Conservation (phyloP, 768 basidiomycete genomes). For the Steccherinum ochraceum region DNA sequence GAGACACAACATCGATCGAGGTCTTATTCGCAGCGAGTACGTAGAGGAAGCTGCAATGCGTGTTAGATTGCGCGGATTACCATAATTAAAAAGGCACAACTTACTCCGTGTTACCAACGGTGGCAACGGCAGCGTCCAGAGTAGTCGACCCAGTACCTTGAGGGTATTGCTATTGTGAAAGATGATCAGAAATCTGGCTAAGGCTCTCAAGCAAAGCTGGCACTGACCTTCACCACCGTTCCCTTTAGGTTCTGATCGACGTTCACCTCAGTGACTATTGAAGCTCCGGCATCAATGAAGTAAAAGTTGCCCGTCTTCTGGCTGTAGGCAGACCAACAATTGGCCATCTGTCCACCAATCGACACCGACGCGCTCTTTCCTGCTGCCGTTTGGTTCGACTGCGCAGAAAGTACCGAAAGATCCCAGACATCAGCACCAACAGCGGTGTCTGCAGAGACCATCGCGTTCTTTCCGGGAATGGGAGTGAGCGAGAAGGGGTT, state of each 20-base stretch:
- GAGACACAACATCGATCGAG: slow-evolving; percentile 32
- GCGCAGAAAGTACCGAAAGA: slow-evolving; percentile 19
- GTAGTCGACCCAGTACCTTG: slow-evolving; percentile 14
- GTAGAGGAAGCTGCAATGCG: slow-evolving; percentile 32
- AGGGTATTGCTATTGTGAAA: slow-evolving; percentile 24
- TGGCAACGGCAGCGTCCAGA: slow-evolving; percentile 25
- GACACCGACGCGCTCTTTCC: slow-evolving; percentile 15
- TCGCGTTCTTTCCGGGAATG: slow-evolving; percentile 24
- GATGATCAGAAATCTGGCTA: too few species aligned
- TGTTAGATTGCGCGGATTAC: background rate
- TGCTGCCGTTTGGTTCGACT: slow-evolving; percentile 17
- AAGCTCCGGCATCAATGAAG: slow-evolving; percentile 22
- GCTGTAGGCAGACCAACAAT: slow-evolving; percentile 25
- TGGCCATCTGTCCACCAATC: slow-evolving; percentile 23
- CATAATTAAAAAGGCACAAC: slow-evolving; percentile 3
- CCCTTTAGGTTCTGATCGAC: slow-evolving; percentile 39
- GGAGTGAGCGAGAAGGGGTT: slow-evolving; percentile 43
- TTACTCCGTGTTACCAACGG: slow-evolving; percentile 24
- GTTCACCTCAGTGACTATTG: slow-evolving; percentile 36
- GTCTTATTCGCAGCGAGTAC: slow-evolving; percentile 33
- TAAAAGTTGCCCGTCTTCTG: slow-evolving; percentile 26
- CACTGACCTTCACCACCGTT: slow-evolving; percentile 35
- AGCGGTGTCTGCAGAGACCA: slow-evolving; percentile 23
- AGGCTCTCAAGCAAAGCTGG: too few species aligned
- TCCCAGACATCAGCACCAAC: slow-evolving; percentile 25